Conservation (phyloP, 176 grass and related monocot species). For the Avena insularis region DNA sequence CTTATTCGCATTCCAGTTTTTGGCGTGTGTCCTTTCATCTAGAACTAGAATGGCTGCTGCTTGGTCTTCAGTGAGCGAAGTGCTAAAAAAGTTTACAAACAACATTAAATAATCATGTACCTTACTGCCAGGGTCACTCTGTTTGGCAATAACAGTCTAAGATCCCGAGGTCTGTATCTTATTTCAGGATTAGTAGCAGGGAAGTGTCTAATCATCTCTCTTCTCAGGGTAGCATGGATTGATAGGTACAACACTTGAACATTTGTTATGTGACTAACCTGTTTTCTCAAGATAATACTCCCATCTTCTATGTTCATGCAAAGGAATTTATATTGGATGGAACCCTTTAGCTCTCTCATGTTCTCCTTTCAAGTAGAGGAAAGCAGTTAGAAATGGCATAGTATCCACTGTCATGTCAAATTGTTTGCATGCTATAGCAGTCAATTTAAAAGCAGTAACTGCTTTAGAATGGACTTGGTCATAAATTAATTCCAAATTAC, state of each 20-base stretch:
- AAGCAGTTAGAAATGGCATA: neutral
- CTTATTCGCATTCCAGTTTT: too few species aligned
- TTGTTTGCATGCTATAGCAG: neutral
- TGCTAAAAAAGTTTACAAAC: too few species aligned
- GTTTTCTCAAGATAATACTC: too few species aligned
- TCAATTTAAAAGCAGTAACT: neutral
- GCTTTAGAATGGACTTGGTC: neutral
- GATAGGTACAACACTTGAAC: neutral
- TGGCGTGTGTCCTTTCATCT: too few species aligned
- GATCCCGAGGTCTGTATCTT: neutral
- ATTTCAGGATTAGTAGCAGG: slow-evolving; percentile 3
- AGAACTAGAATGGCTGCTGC: too few species aligned
- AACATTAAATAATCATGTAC: too few species aligned
- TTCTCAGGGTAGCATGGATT: neutral
- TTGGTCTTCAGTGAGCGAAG: too few species aligned
- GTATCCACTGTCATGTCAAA: neutral
- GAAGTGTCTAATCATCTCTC: neutral
- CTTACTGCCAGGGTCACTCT: too few species aligned
- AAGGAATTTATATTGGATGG: neutral
- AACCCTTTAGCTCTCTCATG: neutral
- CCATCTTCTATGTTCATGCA: neutral
- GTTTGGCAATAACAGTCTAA: neutral
- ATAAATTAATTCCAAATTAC: neutral
- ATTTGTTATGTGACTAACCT: too few species aligned
- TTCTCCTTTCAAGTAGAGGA: neutral